These are phyloP conservation scores for Schizophyllum amplum DNA, from an alignment of 1,284 basidiomycete species.

Conservation along the genomic window DNA sequence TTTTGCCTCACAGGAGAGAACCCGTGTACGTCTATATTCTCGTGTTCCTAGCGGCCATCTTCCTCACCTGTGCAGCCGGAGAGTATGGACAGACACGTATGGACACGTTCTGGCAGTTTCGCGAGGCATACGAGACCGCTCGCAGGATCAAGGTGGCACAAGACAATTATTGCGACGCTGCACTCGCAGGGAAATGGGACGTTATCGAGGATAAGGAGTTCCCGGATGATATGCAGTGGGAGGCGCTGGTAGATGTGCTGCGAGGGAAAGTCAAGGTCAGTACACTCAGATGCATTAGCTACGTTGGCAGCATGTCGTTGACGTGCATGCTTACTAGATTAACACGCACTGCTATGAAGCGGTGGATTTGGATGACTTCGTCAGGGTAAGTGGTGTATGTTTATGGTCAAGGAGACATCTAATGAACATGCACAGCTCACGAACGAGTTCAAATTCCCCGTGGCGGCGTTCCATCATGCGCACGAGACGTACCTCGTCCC, in stretches of 20 bases:
- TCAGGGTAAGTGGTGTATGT: constrained; percentile 41
- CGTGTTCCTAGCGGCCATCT: background rate
- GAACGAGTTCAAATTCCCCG: constrained; percentile 73
- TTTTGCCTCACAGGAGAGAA: constrained; percentile 31
- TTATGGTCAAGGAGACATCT: background rate
- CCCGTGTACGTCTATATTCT: constrained; percentile 14
- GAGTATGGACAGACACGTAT: constrained; percentile 39
- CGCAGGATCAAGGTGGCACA: constrained; percentile 67
- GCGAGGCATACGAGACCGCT: constrained; percentile 63
- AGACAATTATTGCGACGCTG: constrained; percentile 59
- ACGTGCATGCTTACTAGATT: constrained; percentile 35
- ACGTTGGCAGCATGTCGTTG: background rate
- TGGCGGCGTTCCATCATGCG: constrained; percentile 77
- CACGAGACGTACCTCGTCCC: constrained; percentile 77
- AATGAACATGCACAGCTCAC: constrained; percentile 38
- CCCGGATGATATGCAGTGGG: constrained; percentile 77
- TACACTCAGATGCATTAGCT: background rate
- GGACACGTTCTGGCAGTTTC: constrained; percentile 57
- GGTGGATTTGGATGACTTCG: constrained; percentile 71
- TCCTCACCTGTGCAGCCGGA: constrained; percentile 21
- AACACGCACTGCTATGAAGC: constrained; percentile 78
- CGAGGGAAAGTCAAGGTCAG: constrained; percentile 67
- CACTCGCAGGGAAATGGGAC: constrained; percentile 8
- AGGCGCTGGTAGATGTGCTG: constrained; percentile 82
- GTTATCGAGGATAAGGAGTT: constrained; percentile 29